Percentiles rank a stretch among this genome's conserved stretches.
Conservation (phyloP, 1,284 basidiomycete genomes). For the Quambalaria eucalypti region DNA sequence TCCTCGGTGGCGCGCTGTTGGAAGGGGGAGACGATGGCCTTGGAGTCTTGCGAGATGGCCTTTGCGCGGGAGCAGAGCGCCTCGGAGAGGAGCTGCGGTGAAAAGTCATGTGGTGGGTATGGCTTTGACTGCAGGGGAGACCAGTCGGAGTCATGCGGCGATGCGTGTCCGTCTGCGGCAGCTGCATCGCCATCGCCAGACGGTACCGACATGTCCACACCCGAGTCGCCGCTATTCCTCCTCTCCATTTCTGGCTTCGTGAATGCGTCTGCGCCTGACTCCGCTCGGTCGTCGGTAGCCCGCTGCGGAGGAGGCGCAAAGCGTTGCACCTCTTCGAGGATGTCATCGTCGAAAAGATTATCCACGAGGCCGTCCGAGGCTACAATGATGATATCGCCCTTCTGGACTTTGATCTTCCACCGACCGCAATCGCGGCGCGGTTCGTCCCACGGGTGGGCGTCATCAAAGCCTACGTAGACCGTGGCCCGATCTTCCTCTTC, state of each 20-base stretch:
- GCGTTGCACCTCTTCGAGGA: conserved; percentile 73
- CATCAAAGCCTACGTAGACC: neutral
- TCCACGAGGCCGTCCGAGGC: conserved; percentile 84
- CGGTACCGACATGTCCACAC: conserved; percentile 8
- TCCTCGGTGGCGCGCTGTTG: conserved; percentile 54
- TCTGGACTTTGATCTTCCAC: conserved; percentile 59
- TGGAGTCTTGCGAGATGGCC: conserved; percentile 51
- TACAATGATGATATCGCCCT: conserved; percentile 79
- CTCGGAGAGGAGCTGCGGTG: conserved; percentile 53
- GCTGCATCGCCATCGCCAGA: neutral
- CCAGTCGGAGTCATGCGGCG: neutral
- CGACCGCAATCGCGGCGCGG: conserved; percentile 15
- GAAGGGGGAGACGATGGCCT: conserved; percentile 52
- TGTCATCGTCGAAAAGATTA: conserved; percentile 90
- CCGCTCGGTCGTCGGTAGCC: no score
- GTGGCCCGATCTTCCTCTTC: neutral
- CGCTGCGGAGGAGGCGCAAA: conserved; percentile 49
- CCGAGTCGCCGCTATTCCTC: conserved; percentile 4
- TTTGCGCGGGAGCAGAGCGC: conserved; percentile 52
- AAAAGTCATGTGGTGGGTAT: conserved; percentile 41
- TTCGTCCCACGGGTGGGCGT: conserved; percentile 25
- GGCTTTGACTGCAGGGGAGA: conserved; percentile 8
- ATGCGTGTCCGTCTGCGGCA: conserved; percentile 4
- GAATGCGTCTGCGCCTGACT: neutral
- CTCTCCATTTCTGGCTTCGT: neutral